phyloP scores from a whole-genome alignment of 73 alveolate species.

The Paramecium octaurelia region DNA sequence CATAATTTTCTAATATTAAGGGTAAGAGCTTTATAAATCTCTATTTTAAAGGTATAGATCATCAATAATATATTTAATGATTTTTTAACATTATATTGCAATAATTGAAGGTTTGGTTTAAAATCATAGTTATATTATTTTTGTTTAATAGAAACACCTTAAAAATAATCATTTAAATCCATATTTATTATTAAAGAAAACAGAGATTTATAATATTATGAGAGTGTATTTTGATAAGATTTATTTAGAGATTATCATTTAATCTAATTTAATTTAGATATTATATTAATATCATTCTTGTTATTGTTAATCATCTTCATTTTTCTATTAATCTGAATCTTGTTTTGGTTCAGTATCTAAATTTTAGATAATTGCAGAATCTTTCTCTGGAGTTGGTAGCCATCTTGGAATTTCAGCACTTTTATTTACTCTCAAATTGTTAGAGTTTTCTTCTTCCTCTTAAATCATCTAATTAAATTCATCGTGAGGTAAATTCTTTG shows the following conservation, averaged over 20 bases:
- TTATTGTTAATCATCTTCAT: neutral
- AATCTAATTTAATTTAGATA: neutral
- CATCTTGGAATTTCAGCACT: conserved; percentile 11
- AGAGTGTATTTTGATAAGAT: neutral
- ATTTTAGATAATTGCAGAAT: neutral
- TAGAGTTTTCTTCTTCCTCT: neutral
- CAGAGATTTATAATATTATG: neutral
- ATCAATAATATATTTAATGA: no score
- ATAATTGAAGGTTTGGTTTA: neutral
- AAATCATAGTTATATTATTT: no score
- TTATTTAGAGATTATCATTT: neutral
- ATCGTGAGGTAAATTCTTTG: conserved; percentile 2
- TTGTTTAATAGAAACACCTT: neutral
- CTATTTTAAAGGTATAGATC: neutral
- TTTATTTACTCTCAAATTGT: neutral
- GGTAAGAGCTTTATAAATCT: neutral
- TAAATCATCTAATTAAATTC: neutral
- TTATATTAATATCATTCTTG: neutral
- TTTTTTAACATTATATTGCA: no score
- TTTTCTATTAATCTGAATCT: neutral
- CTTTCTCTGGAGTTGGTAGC: conserved; percentile 47
- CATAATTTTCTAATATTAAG: no score
- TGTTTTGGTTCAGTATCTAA: conserved; percentile 28
- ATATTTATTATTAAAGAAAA: neutral
- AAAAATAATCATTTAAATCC: no score